These are phyloP conservation scores for Pestalotiopsis fici DNA, from an alignment of 2,329 filamentous ascomycete genomes.

Conservation along the genomic window DNA sequence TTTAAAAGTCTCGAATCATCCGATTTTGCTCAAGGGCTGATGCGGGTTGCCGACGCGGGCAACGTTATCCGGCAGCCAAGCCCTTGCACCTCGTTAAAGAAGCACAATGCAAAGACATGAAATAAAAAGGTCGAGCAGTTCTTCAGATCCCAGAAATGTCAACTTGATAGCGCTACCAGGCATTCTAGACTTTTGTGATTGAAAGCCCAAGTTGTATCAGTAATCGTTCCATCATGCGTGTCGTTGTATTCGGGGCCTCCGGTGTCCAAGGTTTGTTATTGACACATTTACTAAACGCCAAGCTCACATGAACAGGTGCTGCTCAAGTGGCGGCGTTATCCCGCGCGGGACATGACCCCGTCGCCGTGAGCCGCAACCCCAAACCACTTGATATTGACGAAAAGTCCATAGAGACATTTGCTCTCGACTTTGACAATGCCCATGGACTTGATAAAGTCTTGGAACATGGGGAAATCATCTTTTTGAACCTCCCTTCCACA, in stretches of 20 bases:
- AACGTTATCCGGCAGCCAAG: neutral
- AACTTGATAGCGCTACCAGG: too few relatives aligned
- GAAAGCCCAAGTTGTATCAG: too few relatives aligned
- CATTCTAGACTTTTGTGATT: neutral
- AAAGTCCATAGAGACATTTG: constrained; percentile 17
- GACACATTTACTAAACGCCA: neutral
- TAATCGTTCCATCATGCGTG: constrained; percentile 17
- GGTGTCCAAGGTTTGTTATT: constrained; percentile 20
- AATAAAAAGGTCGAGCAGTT: too few relatives aligned
- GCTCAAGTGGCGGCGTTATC: constrained; percentile 24
- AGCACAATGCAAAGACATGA: neutral
- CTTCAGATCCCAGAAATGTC: too few relatives aligned
- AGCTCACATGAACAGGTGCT: constrained; percentile 10
- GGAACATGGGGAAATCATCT: constrained; percentile 18
- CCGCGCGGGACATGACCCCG: constrained; percentile 21
- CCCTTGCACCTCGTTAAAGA: neutral
- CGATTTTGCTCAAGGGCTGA: too few relatives aligned
- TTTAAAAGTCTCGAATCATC: too few relatives aligned
- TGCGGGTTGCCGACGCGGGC: too few relatives aligned
- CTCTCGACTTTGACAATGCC: constrained; percentile 1
- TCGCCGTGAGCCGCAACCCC: constrained; percentile 25
- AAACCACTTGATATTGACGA: constrained; percentile 18
- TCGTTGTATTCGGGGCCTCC: constrained; percentile 28
- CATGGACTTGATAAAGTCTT: constrained; percentile 2
- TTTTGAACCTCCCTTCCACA: constrained; percentile 27